These are phyloP conservation scores for Micractinium conductrix DNA, from an alignment of 139 green algal species.

Conservation along the genomic window DNA sequence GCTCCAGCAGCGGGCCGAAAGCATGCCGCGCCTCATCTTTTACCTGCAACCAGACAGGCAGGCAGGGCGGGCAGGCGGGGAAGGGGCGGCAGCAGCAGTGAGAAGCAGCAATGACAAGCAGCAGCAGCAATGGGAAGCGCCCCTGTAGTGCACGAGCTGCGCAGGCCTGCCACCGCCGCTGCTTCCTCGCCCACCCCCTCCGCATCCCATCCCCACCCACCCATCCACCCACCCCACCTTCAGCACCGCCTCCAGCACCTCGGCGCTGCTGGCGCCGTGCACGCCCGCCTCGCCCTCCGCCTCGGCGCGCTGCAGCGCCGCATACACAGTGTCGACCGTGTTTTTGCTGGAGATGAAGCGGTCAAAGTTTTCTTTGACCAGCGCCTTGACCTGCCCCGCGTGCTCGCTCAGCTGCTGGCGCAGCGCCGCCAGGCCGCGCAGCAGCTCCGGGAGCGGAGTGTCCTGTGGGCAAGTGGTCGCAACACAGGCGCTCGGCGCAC, in stretches of 20 bases:
- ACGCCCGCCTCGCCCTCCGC: constrained; percentile 35
- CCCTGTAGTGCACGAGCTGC: background rate
- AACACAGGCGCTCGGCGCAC: too few species aligned
- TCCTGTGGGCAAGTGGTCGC: too few species aligned
- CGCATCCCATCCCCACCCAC: too few species aligned
- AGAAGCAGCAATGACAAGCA: too few species aligned
- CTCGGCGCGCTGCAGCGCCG: constrained; percentile 63
- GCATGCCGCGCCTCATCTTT: constrained; percentile 45
- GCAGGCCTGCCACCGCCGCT: too few species aligned
- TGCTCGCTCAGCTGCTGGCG: constrained; percentile 71
- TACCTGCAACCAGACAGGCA: constrained; percentile 35
- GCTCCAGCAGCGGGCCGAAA: constrained; percentile 64
- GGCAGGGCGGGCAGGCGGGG: too few species aligned
- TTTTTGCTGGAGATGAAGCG: constrained; percentile 91
- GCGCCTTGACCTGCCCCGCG: constrained; percentile 77
- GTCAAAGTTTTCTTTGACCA: constrained; percentile 94
- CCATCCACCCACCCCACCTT: constrained; percentile 30
- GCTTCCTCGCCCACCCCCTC: background rate
- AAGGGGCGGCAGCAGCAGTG: too few species aligned
- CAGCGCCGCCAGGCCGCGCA: constrained; percentile 63
- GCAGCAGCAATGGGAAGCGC: background rate
- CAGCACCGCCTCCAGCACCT: constrained; percentile 42
- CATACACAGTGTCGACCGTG: constrained; percentile 79
- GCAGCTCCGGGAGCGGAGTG: constrained; percentile 61
- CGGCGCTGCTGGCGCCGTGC: constrained; percentile 40